Evolutionary conservation across 768 basidiomycete species (phyloP), one percentile per base, ranked within the genome.

Genomic region (Leccinum sublutescens): DNA sequence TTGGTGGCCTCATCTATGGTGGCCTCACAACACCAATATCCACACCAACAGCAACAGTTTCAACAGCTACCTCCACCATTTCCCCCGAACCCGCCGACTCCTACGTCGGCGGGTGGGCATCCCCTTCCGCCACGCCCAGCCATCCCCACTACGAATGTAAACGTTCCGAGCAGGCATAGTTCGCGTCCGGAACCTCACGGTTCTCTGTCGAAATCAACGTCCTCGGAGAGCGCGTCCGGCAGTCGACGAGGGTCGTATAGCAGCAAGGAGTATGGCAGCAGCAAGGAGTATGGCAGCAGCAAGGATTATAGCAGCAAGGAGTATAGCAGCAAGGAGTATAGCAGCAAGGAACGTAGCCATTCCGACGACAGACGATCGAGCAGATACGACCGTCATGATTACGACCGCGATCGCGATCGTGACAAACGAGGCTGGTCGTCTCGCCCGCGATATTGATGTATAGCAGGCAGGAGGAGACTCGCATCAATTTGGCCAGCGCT

Each of bases 71-170:
- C 40, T 9, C 40, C 40, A 43, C 9, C 43, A 31, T 53, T 29
- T 50, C 7, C 40, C 47, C 25, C 25, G 19, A 55, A 33, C 19
- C 15, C 34, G 19, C 31, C 52, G 10, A 23, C 15, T 21, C 52
- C 66, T 48, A 21, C 34, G 8, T 45, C 40, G 0, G 1, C 27
- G 40, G 52, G 56, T 25, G 14, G 4, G 19, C 62, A 62, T 34
- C 2, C 27, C 12, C 67, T 71, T 38, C 68, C 68, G 1, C 67
- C 43, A 55, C 69, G 68, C 25, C 68, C 68, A 14, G 8, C 12
- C 11, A 15, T 4, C 17, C 0, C n/a, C 9, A 2, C 17, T n/a
- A 10, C n/a, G 9, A 15, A 15, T 4, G 2, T 55, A 21, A 31
- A 3, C 1, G 1, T 23, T 49, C 65, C 65, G 12, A 62, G 49